Evolutionary conservation across 2,329 filamentous ascomycete genomes (phyloP), one percentile per base, ranked within the genome.

Genomic region (Fusarium incarnatum): DNA sequence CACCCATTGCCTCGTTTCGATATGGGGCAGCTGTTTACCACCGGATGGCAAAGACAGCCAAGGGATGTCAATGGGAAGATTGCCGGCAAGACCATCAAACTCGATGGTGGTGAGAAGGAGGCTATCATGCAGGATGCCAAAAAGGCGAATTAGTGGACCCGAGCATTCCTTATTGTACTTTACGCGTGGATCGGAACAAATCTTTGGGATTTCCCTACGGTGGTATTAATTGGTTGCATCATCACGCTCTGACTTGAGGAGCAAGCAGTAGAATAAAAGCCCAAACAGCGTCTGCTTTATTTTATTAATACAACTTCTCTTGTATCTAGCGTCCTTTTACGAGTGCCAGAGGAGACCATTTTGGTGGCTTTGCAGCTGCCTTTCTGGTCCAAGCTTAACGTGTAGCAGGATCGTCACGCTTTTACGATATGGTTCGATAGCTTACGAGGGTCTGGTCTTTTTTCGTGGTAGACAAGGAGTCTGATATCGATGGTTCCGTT

Each of bases 1-100:
- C 96, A 99, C 80, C 89, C 93, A 2, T 86, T 99, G 64, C 96
- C 96, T 10, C 86, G 92, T 41, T 99, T 99, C 78, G 90, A 96
- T 76, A 89, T 96, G 80, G 90, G 89, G 3, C 88, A 87, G 72
- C 80, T 93, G 40, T 94, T 96, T 78, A 89, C 87, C 72, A 97
- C 94, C 1, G 93, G 94, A 2, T 97, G 94, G 94, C 82, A 88
- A 80, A 84, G 93, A 63, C 92, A 92, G 78, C 86, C 89, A 5
- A 84, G 91, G 69, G 86, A 83, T 65, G 76, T 75, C 49, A 75
- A 81, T 12, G 83, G 83, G 2, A 81, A 82, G 55, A 79, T 84
- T 6, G 74, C 81, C 41, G 60, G 68, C 25, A 37, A 60, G 56
- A 64, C 28, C 13, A 53, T 45, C 22, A 68, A 66, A 48, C 32